Conservation (phyloP, 2,329 filamentous ascomycete genomes). For the Colletotrichum destructivum region DNA sequence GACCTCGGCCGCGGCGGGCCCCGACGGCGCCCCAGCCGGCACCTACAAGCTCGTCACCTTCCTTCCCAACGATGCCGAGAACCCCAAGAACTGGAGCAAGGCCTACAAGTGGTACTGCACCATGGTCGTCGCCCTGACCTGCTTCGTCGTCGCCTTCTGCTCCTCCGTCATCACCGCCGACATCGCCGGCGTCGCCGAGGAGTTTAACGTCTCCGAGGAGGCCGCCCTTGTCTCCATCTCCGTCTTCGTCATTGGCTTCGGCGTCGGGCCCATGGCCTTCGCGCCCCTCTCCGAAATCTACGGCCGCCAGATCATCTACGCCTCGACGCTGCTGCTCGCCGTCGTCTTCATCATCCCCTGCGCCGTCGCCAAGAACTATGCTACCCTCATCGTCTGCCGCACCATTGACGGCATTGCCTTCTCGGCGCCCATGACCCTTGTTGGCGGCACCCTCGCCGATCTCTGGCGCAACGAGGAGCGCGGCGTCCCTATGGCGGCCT, state of each 20-base stretch:
- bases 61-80: conserved; percentile 78
- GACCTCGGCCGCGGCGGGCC: conserved; percentile 32
- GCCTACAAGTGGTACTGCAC: conserved; percentile 86
- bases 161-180: conserved; percentile 86
- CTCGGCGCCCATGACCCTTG: conserved; percentile 88
- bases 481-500: conserved; percentile 89
- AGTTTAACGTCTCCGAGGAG: conserved; percentile 80
- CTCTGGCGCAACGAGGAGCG: conserved; percentile 89
- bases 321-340: conserved; percentile 76
- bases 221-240: conserved; percentile 81
- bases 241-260: conserved; percentile 87
- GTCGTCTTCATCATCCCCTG: conserved; percentile 87
- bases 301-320: conserved; percentile 81
- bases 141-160: conserved; percentile 80
- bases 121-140: conserved; percentile 84
- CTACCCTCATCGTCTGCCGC: conserved; percentile 82
- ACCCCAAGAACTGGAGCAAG: conserved; percentile 90
- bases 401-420: conserved; percentile 87
- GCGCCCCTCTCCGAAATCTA: conserved; percentile 84
- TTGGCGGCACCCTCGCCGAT: conserved; percentile 86
- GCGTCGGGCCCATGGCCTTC: conserved; percentile 84
- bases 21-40: conserved; percentile 33
- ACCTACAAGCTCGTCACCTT: conserved; percentile 74
- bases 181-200: conserved; percentile 72
- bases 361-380: conserved; percentile 82